phyloP scores from a whole-genome alignment of 176 grass and related monocot genomes.

The barley (Hordeum vulgare) region DNA sequence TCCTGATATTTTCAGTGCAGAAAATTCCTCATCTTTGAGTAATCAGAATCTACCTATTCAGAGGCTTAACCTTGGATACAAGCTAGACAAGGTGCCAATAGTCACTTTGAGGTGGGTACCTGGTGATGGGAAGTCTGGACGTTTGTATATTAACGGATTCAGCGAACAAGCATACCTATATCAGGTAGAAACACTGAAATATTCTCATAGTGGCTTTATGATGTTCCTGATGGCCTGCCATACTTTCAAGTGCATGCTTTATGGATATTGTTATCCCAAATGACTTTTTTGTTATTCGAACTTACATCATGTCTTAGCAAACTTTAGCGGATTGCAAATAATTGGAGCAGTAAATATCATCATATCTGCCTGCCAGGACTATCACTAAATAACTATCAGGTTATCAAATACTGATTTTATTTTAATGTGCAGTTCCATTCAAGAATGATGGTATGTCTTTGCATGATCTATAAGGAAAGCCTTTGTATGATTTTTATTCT shows the following conservation, averaged over 20 bases:
- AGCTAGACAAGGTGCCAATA: constrained; percentile 81
- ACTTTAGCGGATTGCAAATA: neutral
- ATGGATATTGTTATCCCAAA: neutral
- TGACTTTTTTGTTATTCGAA: neutral
- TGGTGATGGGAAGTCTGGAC: constrained; percentile 51
- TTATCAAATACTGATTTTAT: neutral
- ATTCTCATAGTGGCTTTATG: neutral
- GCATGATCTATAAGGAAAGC: neutral
- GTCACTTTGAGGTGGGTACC: constrained; percentile 58
- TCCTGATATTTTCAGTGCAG: constrained; percentile 41
- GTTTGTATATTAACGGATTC: constrained; percentile 85
- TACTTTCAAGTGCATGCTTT: constrained; percentile 16
- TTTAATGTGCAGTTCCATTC: neutral
- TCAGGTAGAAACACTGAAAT: constrained; percentile 50
- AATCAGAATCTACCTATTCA: constrained; percentile 69
- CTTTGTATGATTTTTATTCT: neutral
- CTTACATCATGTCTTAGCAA: neutral
- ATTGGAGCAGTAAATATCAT: neutral
- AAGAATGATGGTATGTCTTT: neutral
- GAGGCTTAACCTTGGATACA: constrained; percentile 92
- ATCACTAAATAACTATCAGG: neutral
- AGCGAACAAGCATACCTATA: constrained; percentile 46
- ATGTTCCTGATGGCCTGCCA: neutral
- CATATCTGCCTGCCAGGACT: neutral
- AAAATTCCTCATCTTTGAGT: constrained; percentile 22